Percentiles rank a stretch among this genome's conserved stretches.
phyloP scores from a whole-genome alignment of 495 filamentous ascomycete genomes.

The Barbatosphaeria neglecta region DNA sequence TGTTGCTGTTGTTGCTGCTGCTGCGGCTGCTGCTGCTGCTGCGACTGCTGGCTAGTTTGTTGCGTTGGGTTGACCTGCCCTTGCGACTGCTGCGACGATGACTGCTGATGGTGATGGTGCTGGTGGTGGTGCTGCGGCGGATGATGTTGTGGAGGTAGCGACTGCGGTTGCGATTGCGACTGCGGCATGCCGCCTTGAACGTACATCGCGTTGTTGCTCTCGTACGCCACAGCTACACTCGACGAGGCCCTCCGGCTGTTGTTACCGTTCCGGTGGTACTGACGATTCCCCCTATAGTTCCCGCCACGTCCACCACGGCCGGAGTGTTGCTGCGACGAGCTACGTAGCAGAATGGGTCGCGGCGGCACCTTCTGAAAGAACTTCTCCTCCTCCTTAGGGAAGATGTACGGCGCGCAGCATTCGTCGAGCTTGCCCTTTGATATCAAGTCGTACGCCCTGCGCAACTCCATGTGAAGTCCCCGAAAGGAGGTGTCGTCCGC shows the following conservation, averaged over 20 bases:
- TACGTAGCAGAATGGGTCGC: constrained; percentile 36
- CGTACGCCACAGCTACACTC: constrained; percentile 23
- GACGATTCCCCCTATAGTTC: constrained; percentile 45
- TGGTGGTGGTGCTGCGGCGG: constrained; percentile 1
- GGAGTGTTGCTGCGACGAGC: constrained; percentile 35
- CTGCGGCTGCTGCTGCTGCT: constrained; percentile 14
- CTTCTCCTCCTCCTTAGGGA: constrained; percentile 71
- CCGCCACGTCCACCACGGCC: constrained; percentile 45
- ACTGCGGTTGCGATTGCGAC: background rate
- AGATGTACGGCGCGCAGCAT: constrained; percentile 76
- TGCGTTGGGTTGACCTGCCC: too few relatives aligned
- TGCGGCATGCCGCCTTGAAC: constrained; percentile 7
- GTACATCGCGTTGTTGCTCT: constrained; percentile 16
- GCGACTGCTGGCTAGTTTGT: too few relatives aligned
- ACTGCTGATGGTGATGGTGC: constrained; percentile 11
- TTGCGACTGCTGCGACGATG: constrained; percentile 5
- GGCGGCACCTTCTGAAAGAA: constrained; percentile 59
- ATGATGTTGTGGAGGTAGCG: background rate
- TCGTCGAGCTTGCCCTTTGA: constrained; percentile 62
- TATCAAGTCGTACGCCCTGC: constrained; percentile 74
- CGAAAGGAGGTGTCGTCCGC: constrained; percentile 88
- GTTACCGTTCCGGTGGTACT: constrained; percentile 41
- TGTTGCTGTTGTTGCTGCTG: background rate
- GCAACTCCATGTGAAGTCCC: constrained; percentile 79
- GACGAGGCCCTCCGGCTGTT: constrained; percentile 28